Evolutionary conservation across 495 filamentous ascomycete species (phyloP).

Genomic region (Aspergillus bridgeri): DNA sequence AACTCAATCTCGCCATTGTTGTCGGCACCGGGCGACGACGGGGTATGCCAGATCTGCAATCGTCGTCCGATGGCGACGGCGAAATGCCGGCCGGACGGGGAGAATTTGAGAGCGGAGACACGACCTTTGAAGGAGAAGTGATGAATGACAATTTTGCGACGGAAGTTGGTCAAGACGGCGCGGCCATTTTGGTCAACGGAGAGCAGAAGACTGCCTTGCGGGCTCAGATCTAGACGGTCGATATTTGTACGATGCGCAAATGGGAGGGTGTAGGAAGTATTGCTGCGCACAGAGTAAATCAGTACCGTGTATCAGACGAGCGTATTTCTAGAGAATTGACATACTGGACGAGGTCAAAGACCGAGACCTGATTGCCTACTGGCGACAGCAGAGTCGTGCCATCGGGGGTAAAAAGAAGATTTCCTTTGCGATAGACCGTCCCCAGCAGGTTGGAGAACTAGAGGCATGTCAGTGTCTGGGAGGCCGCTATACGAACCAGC

Average conservation of each 20-base stretch:
- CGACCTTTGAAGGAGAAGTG: slow-evolving; percentile 89
- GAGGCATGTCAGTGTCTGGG: slow-evolving; percentile 1
- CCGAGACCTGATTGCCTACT: slow-evolving; percentile 90
- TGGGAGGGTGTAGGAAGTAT: slow-evolving; percentile 92
- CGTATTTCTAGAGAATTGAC: slow-evolving; percentile 20
- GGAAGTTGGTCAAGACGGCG: slow-evolving; percentile 86
- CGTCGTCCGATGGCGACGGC: slow-evolving; percentile 79
- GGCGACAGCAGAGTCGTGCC: slow-evolving; percentile 94
- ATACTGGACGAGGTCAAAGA: slow-evolving; percentile 95
- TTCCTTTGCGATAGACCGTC: slow-evolving; percentile 96
- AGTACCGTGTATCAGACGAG: too few relatives aligned
- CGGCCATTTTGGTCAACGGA: slow-evolving; percentile 92
- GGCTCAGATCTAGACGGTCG: slow-evolving; percentile 77
- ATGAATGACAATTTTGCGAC: slow-evolving; percentile 78
- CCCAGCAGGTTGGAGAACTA: slow-evolving; percentile 95
- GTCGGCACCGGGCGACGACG: slow-evolving; percentile 73
- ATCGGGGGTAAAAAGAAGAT: slow-evolving; percentile 94
- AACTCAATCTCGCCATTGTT: slow-evolving; percentile 85
- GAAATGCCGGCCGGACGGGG: slow-evolving; percentile 86
- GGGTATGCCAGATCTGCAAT: slow-evolving; percentile 93
- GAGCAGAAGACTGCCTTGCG: slow-evolving; percentile 84
- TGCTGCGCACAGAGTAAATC: slow-evolving; percentile 48
- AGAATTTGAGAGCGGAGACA: slow-evolving; percentile 83
- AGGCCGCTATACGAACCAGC: too few relatives aligned
- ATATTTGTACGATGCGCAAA: slow-evolving; percentile 95